These are phyloP conservation scores for Pseudocercospora cruenta DNA, from an alignment of 2,329 filamentous ascomycete species.

Conservation along the genomic window DNA sequence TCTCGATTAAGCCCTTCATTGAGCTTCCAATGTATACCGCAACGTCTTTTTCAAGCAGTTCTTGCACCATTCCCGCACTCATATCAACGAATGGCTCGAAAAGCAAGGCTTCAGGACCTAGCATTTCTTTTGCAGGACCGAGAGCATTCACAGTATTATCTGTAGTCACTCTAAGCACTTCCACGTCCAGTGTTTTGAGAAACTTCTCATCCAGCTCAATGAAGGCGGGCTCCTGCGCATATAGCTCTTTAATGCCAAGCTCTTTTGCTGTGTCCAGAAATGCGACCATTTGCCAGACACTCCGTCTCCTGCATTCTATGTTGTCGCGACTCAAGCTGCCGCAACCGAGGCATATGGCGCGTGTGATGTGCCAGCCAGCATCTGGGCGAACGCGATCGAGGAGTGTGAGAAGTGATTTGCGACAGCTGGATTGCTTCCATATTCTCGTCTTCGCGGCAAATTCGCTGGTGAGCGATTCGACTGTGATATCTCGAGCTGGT, in stretches of 20 bases:
- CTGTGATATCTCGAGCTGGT: slow-evolving; percentile 23
- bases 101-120: slow-evolving; percentile 24
- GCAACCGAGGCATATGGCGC: slow-evolving; percentile 37
- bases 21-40: slow-evolving; percentile 33
- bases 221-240: slow-evolving; percentile 37
- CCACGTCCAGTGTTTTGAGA: slow-evolving; percentile 27
- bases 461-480: slow-evolving; percentile 25
- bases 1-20: slow-evolving; percentile 20
- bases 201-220: slow-evolving; percentile 35
- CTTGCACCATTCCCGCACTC: slow-evolving; percentile 21
- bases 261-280: slow-evolving; percentile 35
- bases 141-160: slow-evolving; percentile 13
- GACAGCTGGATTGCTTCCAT: slow-evolving; percentile 31
- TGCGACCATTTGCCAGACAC: slow-evolving; percentile 38
- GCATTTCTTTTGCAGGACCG: slow-evolving; percentile 19
- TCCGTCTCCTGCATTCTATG: slow-evolving; percentile 33
- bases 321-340: slow-evolving; percentile 39
- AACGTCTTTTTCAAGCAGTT: slow-evolving; percentile 22
- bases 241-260: slow-evolving; percentile 22
- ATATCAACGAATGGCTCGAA: slow-evolving; percentile 37
- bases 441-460: slow-evolving; percentile 26
- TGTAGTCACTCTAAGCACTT: slow-evolving; percentile 20
- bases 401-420: slow-evolving; percentile 24
- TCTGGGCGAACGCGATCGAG: slow-evolving; percentile 29
- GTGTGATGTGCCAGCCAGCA: slow-evolving; percentile 29